phyloP scores from a whole-genome alignment of 2,329 filamentous ascomycete species.

The Diaporthe velutina region DNA sequence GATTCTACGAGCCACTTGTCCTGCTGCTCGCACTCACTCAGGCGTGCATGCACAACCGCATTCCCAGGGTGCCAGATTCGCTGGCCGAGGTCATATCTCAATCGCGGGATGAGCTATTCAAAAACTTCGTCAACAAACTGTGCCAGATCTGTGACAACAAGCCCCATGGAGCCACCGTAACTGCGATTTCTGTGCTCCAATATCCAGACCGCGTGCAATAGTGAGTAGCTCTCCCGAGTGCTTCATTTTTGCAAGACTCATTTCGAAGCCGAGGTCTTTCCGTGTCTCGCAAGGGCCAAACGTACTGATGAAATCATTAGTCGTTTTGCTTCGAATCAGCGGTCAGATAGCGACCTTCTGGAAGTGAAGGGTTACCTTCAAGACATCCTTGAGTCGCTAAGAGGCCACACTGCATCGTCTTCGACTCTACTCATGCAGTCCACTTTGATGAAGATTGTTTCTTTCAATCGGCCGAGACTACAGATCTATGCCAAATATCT shows the following conservation, averaged over 20 bases:
- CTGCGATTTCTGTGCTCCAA: slow-evolving; percentile 44
- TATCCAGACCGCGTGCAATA: slow-evolving; percentile 44
- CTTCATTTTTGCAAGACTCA: not conserved
- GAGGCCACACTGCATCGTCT: slow-evolving; percentile 1
- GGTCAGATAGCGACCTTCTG: slow-evolving; percentile 35
- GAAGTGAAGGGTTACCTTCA: slow-evolving; percentile 38
- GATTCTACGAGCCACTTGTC: slow-evolving; percentile 38
- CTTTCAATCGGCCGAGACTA: slow-evolving; percentile 41
- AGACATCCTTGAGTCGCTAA: slow-evolving; percentile 40
- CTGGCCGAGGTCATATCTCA: slow-evolving; percentile 28
- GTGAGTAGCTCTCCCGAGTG: not conserved
- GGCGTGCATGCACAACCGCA: slow-evolving; percentile 24
- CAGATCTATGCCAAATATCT: slow-evolving; percentile 36
- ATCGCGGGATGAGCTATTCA: slow-evolving; percentile 40
- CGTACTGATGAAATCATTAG: not conserved
- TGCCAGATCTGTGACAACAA: slow-evolving; percentile 47
- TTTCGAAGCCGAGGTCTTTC: too few species aligned
- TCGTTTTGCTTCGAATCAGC: slow-evolving; percentile 47
- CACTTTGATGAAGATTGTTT: slow-evolving; percentile 39
- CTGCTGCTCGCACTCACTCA: slow-evolving; percentile 29
- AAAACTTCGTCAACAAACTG: slow-evolving; percentile 47
- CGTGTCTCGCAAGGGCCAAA: not conserved
- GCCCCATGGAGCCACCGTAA: slow-evolving; percentile 44
- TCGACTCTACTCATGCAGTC: not conserved
- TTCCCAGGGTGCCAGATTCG: not conserved